phyloP scores from a whole-genome alignment of 164 flowering plant species.

The Cinnamomum chago region DNA sequence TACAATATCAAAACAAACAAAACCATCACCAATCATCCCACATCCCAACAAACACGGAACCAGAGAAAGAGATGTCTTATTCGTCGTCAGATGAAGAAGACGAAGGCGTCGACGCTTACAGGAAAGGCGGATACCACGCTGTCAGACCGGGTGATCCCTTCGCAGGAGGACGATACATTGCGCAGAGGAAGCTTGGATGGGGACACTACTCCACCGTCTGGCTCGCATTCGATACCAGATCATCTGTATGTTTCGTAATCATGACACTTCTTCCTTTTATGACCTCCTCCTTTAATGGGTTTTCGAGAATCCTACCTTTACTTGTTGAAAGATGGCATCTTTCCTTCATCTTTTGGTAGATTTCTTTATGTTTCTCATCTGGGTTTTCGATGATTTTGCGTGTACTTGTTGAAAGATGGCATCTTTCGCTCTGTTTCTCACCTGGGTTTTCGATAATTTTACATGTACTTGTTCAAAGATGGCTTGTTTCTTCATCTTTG shows the following conservation, averaged over 20 bases:
- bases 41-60: too few relatives aligned
- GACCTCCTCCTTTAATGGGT: too few relatives aligned
- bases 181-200: conserved; percentile 97
- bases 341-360: too few relatives aligned
- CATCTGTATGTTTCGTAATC: conserved; percentile 37
- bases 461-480: not conserved
- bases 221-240: conserved; percentile 81
- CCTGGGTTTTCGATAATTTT: not conserved
- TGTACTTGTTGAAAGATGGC: not conserved
- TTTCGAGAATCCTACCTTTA: too few relatives aligned
- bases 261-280: too few relatives aligned
- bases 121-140: conserved; percentile 96
- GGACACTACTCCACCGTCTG: conserved; percentile 96
- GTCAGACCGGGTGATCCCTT: conserved; percentile 82
- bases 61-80: conserved; percentile 44
- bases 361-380: not conserved
- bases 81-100: conserved; percentile 77
- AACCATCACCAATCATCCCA: too few relatives aligned
- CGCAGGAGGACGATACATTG: conserved; percentile 68
- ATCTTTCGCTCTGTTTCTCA: not conserved
- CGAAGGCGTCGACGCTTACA: conserved; percentile 77
- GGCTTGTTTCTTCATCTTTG: not conserved
- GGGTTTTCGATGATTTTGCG: not conserved
- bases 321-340: too few relatives aligned
- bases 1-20: too few relatives aligned